Percentiles rank a stretch among this genome's conserved stretches.
phyloP scores from a whole-genome alignment of 2,329 filamentous ascomycete species.

The Calycina herbarum region DNA sequence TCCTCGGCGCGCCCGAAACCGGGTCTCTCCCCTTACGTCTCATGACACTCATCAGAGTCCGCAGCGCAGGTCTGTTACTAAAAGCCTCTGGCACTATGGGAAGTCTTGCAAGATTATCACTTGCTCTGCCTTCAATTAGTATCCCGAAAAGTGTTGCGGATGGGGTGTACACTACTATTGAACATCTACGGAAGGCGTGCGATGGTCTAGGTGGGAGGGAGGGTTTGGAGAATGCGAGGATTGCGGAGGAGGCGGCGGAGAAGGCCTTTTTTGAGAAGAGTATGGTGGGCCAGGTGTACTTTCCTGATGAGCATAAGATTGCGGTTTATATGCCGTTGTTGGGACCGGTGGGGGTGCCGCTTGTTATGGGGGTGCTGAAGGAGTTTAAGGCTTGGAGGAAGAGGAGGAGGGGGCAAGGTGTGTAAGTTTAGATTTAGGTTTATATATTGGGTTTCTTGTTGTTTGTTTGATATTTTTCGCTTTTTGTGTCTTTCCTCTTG shows the following conservation, averaged over 20 bases:
- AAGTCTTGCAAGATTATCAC: conserved; percentile 82
- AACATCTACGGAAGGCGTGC: conserved; percentile 76
- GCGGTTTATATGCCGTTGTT: conserved; percentile 92
- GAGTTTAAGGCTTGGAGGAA: conserved; percentile 61
- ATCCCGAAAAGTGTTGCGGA: conserved; percentile 86
- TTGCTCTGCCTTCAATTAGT: conserved; percentile 83
- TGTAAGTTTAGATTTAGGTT: not conserved
- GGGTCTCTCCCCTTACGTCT: conserved; percentile 84
- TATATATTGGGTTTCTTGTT: not conserved
- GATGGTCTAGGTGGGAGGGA: conserved; percentile 63
- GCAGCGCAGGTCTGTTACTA: conserved; percentile 79
- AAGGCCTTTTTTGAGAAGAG: conserved; percentile 97
- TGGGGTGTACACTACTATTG: conserved; percentile 77
- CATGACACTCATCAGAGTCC: conserved; percentile 80
- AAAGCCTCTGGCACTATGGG: conserved; percentile 92
- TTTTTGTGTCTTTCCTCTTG: too few species aligned
- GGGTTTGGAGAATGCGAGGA: conserved; percentile 76
- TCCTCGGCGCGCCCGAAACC: conserved; percentile 80
- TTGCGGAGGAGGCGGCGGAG: conserved; percentile 87
- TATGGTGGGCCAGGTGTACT: conserved; percentile 98
- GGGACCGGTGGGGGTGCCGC: conserved; percentile 85
- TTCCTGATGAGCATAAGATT: conserved; percentile 97
- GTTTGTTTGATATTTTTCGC: too few species aligned
- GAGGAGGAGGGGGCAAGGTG: conserved; percentile 24
- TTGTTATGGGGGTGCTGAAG: conserved; percentile 80